Base-by-base conservation (phyloP, 2,329 filamentous ascomycete genomes). In the Thielaviopsis euricoi region DNA sequence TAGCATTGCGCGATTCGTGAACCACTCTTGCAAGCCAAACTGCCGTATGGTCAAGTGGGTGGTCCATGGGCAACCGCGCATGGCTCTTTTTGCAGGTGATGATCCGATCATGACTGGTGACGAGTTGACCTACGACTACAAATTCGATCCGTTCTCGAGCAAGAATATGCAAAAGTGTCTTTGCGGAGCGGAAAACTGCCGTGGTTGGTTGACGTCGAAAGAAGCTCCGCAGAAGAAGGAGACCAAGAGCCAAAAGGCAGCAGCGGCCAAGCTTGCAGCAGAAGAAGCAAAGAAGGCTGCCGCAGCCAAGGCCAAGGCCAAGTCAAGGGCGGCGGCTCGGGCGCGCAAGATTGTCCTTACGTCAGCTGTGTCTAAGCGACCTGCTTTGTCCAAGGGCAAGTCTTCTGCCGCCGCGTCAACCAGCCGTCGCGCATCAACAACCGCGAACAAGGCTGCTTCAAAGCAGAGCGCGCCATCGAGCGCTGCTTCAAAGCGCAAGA, bases 31-130 rank as follows among this genome's bases (percentile, higher is more conserved):
- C 71, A 85, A 87, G 59, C 93, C 93, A 2, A 98, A 98, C 68
- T 97, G 91, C 71, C 82, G 86, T 62, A 97, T 98, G 90, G 89
- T 95, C 66, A 97, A 96, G 70, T 95, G 89, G 89, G 91, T 90
- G 61, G 93, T 98, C 57, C 84, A 84, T 53, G 90, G 90, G 26
- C 89, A 95, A 69, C 91, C 91, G 49, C 83, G 93, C 58, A 97
- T 98, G 89, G 93, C 90, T 17, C 80, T 98, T 1, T 98, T 98
- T 68, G 93, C 93, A 13, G 91, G 91, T 33, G 86, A 94, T 64
- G 76, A 78, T 53, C 89, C 89, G 15, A 91, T 98, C 67, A 87
- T 87, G 82, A 95, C 90, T 12, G 93, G 93, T 23, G 89, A 97
- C 62, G 93, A 98, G 71, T 75, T 98, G 61, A 97, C 90, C 0